Percentiles rank a stretch among this genome's conserved stretches.
Evolutionary conservation across 2,329 filamentous ascomycete species (phyloP).

Genomic region (Colletotrichum coccodes): DNA sequence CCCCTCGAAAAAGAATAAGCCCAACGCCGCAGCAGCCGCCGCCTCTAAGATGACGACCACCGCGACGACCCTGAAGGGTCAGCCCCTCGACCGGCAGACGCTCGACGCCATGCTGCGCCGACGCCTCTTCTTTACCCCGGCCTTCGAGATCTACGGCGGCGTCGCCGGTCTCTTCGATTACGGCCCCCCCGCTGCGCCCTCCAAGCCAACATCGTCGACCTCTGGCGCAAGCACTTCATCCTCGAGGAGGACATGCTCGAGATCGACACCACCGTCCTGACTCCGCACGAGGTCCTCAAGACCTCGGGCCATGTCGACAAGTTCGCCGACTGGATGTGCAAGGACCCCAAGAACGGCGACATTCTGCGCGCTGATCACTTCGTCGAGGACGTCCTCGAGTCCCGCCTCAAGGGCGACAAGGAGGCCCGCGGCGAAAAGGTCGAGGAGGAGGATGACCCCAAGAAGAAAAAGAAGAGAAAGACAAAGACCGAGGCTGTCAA

Average conservation of each 20-base stretch:
- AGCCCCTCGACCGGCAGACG: conserved; percentile 84
- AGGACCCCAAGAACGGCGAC: conserved; percentile 96
- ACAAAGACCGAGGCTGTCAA: conserved; percentile 83
- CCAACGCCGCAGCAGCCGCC: neutral
- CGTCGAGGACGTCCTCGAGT: conserved; percentile 92
- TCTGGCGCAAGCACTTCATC: conserved; percentile 94
- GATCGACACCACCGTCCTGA: conserved; percentile 93
- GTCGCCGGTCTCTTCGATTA: conserved; percentile 93
- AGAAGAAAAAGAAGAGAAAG: conserved; percentile 90
- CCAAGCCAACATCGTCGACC: conserved; percentile 87
- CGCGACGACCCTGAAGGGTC: conserved; percentile 84
- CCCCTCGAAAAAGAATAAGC: conserved; percentile 25
- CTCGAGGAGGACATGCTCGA: conserved; percentile 95
- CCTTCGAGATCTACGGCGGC: conserved; percentile 95
- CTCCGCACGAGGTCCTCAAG: conserved; percentile 93
- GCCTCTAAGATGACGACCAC: conserved; percentile 56
- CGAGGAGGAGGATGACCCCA: conserved; percentile 74
- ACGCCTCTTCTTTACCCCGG: conserved; percentile 92
- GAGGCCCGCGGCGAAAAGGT: conserved; percentile 87
- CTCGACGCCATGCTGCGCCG: conserved; percentile 89
- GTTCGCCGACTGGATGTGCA: conserved; percentile 99
- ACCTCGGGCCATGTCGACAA: conserved; percentile 97
- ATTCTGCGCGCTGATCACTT: conserved; percentile 96
- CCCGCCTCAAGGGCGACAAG: conserved; percentile 88
- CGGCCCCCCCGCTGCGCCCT: conserved; percentile 86